Evolutionary conservation across 805 yeast genomes (phyloP).

Genomic region (Wickerhamomyces mucosus): DNA sequence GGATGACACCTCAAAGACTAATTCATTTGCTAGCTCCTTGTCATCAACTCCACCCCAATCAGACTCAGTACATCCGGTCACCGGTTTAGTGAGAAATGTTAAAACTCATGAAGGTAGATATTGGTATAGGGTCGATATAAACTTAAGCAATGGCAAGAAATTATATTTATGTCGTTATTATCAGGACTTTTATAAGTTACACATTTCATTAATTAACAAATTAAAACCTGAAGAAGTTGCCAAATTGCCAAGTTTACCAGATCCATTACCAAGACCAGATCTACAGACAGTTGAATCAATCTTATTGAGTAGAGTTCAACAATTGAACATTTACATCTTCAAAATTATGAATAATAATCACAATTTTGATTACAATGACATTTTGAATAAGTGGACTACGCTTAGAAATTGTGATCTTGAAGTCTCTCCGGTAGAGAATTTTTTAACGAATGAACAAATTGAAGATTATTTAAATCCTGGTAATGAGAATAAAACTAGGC

Average conservation of each 20-base stretch:
- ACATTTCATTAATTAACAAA: conserved; percentile 23
- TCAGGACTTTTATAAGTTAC: conserved; percentile 41
- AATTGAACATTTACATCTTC: conserved; percentile 31
- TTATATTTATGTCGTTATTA: conserved; percentile 38
- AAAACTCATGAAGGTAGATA: conserved; percentile 32
- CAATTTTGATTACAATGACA: conserved; percentile 13
- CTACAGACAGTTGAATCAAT: conserved; percentile 20
- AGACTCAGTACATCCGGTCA: conserved; percentile 19
- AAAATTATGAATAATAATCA: conserved; percentile 23
- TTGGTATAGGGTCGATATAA: conserved; percentile 42
- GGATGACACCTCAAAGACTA: too few species aligned
- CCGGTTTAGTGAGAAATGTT: conserved; percentile 31
- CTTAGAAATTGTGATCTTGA: conserved; percentile 25
- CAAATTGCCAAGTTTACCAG: conserved; percentile 34
- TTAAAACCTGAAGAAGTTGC: conserved; percentile 9
- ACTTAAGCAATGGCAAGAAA: conserved; percentile 25
- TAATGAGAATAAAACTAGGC: conserved; percentile 9
- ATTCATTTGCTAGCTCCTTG: too few species aligned
- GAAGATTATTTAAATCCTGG: conserved; percentile 16
- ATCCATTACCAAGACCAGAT: conserved; percentile 34
- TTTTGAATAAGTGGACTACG: conserved; percentile 22
- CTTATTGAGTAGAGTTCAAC: conserved; percentile 29
- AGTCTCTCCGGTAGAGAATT: conserved; percentile 6
- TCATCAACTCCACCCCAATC: not conserved
- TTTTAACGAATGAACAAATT: conserved; percentile 12